Evolutionary conservation across 176 grass and related monocot species (phyloP).

Genomic region (Themeda triandra): DNA sequence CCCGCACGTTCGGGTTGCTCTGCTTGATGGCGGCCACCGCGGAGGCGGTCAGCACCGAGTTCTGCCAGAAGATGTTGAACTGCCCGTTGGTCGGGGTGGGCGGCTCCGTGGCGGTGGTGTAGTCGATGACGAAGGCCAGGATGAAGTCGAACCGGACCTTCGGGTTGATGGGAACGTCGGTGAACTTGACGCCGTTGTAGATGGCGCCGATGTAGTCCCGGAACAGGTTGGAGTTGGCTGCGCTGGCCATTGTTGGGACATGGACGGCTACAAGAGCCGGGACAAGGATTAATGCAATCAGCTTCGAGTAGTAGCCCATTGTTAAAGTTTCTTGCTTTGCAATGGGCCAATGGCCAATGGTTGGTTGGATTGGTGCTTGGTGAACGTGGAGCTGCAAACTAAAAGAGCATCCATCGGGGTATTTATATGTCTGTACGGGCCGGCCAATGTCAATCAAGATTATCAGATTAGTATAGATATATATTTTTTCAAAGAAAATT

Average conservation of each 20-base stretch:
- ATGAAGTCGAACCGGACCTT: slow-evolving; percentile 60
- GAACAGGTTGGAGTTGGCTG: slow-evolving; percentile 67
- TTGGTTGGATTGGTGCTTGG: background rate
- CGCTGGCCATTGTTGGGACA: background rate
- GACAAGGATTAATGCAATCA: slow-evolving; percentile 17
- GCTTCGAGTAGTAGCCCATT: slow-evolving; percentile 47
- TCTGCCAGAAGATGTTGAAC: slow-evolving; percentile 82
- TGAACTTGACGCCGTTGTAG: slow-evolving; percentile 63
- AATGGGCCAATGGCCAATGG: background rate
- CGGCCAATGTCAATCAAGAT: background rate
- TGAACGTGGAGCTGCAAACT: background rate
- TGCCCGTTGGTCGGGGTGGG: slow-evolving; percentile 60
- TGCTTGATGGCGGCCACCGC: slow-evolving; percentile 51
- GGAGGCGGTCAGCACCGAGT: slow-evolving; percentile 39
- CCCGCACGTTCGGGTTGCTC: slow-evolving; percentile 62
- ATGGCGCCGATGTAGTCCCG: slow-evolving; percentile 78
- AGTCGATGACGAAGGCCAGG: slow-evolving; percentile 78
- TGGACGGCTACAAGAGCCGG: slow-evolving; percentile 9
- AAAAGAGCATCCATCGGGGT: background rate
- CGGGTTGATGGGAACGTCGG: slow-evolving; percentile 69
- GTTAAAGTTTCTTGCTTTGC: background rate
- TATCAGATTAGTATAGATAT: too few relatives aligned
- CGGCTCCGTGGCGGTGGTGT: slow-evolving; percentile 39
- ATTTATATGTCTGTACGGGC: background rate
- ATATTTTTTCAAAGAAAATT: background rate